A percentile compares a stretch with the other conserved stretches of the same genome.
Evolutionary conservation across 176 grass and related monocot species (phyloP).

Genomic region (Pharus latifolius): DNA sequence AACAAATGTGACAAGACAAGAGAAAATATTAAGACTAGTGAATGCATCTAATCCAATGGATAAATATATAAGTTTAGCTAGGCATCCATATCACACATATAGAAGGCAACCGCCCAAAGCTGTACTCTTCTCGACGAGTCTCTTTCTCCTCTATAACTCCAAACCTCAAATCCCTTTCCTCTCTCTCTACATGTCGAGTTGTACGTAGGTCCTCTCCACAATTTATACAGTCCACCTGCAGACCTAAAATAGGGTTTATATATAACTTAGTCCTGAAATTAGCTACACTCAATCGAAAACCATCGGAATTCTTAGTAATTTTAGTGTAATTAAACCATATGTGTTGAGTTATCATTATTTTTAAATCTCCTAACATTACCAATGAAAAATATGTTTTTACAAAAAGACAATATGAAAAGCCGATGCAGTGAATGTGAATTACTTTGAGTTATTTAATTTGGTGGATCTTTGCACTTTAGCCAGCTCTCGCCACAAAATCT

Average conservation of each 20-base stretch:
- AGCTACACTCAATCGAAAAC: too few species aligned
- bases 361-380: too few species aligned
- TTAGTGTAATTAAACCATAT: too few species aligned
- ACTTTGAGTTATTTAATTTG: too few species aligned
- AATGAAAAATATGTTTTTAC: too few species aligned
- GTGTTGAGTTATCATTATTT: too few species aligned
- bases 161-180: slow-evolving; percentile 5
- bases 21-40: not conserved
- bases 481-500: slow-evolving; percentile 21
- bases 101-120: slow-evolving; percentile 30
- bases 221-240: not conserved
- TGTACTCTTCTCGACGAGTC: slow-evolving; percentile 19
- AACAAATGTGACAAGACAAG: not conserved
- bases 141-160: slow-evolving; percentile 26
- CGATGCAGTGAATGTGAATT: too few species aligned
- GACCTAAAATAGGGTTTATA: too few species aligned
- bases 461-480: too few species aligned
- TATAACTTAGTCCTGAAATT: too few species aligned
- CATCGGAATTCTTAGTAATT: too few species aligned
- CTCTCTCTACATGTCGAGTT: not conserved
- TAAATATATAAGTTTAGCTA: not conserved
- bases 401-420: too few species aligned
- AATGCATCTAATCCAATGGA: not conserved
- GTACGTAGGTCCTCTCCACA: not conserved
- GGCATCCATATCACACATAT: slow-evolving; percentile 4